These are phyloP conservation scores for Boletus sp. DNA, from an alignment of 768 basidiomycete genomes.

Conservation along the genomic window DNA sequence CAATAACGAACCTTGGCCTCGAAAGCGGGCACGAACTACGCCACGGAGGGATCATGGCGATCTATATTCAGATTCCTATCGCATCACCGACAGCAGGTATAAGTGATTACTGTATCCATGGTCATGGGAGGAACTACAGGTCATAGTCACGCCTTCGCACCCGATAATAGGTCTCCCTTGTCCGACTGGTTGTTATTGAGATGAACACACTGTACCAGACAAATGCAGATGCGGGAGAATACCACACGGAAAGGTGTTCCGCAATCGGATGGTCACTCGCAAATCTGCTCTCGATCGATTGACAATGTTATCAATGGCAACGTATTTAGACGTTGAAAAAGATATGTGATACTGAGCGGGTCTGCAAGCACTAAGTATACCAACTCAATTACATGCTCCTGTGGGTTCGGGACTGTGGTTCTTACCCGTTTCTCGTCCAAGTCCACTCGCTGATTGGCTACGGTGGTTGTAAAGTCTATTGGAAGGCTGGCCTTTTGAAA, in stretches of 20 bases:
- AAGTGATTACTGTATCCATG: background rate
- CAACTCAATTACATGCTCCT: background rate
- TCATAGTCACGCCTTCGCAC: background rate
- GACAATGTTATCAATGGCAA: background rate
- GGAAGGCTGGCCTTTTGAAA: background rate
- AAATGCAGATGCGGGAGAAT: background rate
- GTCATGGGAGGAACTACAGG: background rate
- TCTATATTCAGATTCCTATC: background rate
- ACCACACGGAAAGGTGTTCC: conserved; percentile 3
- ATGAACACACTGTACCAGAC: background rate
- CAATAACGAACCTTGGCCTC: background rate
- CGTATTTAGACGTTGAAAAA: background rate
- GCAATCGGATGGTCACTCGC: background rate
- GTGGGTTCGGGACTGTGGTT: background rate
- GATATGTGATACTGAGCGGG: background rate
- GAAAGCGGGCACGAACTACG: background rate
- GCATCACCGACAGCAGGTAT: background rate
- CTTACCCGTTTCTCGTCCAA: background rate
- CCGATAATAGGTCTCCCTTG: background rate
- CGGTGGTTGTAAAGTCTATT: background rate
- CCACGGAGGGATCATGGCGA: background rate
- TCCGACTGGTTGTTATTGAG: too few relatives aligned
- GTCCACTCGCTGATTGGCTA: background rate
- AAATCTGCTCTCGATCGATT: background rate
- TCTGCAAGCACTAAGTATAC: background rate